phyloP scores from a whole-genome alignment of 345 rosid genomes.

The Syzygium grande region DNA sequence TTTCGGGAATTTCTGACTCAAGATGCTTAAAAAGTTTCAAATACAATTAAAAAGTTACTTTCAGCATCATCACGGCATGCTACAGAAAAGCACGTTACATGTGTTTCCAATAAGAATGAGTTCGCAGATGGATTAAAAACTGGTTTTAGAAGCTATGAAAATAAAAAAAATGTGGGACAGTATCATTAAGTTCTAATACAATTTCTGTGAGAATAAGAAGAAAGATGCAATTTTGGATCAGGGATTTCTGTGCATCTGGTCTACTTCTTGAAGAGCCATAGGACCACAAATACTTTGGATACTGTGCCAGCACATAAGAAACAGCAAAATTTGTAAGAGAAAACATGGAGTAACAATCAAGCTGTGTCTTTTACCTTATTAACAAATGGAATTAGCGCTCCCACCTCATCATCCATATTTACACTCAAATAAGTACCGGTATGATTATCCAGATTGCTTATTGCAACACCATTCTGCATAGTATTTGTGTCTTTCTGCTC shows the following conservation, averaged over 20 bases:
- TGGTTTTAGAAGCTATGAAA: not conserved
- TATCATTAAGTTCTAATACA: not conserved
- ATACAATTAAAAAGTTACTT: not conserved
- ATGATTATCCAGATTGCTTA: constrained; percentile 1
- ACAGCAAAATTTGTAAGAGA: not conserved
- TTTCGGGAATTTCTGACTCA: not conserved
- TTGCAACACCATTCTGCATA: not conserved
- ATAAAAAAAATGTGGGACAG: not conserved
- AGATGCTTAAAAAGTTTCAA: not conserved
- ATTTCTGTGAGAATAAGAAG: not conserved
- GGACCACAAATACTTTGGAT: not conserved
- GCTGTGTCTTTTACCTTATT: constrained; percentile 11
- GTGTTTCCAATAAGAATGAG: not conserved
- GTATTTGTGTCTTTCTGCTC: constrained; percentile 11
- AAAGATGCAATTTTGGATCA: not conserved
- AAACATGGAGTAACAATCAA: not conserved
- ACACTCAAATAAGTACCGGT: constrained; percentile 12
- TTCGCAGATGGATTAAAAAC: not conserved
- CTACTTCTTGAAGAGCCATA: not conserved
- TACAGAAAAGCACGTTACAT: not conserved
- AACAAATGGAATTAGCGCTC: constrained; percentile 3
- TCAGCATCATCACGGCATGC: not conserved
- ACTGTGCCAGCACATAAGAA: not conserved
- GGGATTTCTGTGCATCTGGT: not conserved
- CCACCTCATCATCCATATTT: constrained; percentile 12